Base-by-base conservation (phyloP, 495 filamentous ascomycete genomes). In the Penicillium cosmopolitanum region DNA sequence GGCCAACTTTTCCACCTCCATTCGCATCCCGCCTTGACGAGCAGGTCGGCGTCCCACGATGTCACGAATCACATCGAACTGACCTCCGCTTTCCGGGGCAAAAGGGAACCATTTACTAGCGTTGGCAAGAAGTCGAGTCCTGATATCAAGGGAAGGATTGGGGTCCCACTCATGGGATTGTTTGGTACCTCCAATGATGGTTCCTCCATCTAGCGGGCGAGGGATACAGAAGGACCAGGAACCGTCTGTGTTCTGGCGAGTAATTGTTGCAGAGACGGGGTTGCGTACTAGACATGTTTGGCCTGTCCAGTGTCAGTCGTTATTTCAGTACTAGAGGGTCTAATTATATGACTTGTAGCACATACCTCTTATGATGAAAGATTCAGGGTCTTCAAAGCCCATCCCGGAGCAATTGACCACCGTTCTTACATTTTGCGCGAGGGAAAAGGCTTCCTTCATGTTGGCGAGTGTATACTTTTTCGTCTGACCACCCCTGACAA, bases 131-230 rank as follows among this genome's bases (percentile, higher is more conserved):
- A 89, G 65, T 15, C 55, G 62, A 55, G 77, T 73, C 35, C 83
- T 69, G 8, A 77, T 80, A 56, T 82, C 80, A 10, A 55, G 55
- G 0, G 70, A 77, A 4, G 84, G 80, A 44, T 76, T 71, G 1
- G 75, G 73, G 56, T 81, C 76, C 82, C 83, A 87, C 57, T 86
- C 73, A 50, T 81, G 69, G 1, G 80, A 77, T 60, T 87, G 80
- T 59, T 86, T 87, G 6, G 85, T 88, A 0, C 85, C 86, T 13
- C 86, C 86, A 47, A 89, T 83, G 23, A 88, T 73, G 0, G 85
- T 88, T 0, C 85, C 86, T 1, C 85, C 84, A 5, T 80, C 76
- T 19, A 85, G 80, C 2, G 80, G 80, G 1, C 86, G 80, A 3
- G 86, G 84, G 3, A 89, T 81, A 52, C 73, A 82, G 66, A 87